Base-by-base conservation (phyloP, 306 rosid genomes). In the Inga oerstediana region DNA sequence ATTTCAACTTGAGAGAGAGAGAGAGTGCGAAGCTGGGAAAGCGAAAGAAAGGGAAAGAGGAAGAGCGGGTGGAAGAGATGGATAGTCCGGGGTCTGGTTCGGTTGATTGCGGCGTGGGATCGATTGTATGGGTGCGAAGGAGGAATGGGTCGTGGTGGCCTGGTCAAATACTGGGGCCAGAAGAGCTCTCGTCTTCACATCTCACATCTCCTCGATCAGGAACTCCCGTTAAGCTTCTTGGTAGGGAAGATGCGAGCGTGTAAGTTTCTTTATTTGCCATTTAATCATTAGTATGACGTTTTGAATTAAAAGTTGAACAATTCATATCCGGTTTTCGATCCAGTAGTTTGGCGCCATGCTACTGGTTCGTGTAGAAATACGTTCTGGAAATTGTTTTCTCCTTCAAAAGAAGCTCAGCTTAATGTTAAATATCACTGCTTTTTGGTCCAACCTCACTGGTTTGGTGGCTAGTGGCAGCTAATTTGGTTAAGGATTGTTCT, bases 81-180 rank as follows among this genome's bases (percentile, higher is more conserved):
- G 88, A 85, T 51, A 75, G 82, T 51, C 78, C 89, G 70, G 87
- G 87, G 1, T 83, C 82, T 19, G 85, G 87, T 43, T 41, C 89
- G 4, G 80, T 72, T 77, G 90, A 88, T 76, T 85, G 86, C 51
- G 88, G 70, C 20, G 87, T 85, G 41, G 90, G 90, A 80, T 88
- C 90, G 39, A 83, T 88, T n/a, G 90, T 88, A 0, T 88, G 90
- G 90, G 90, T 88, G 32, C 81, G 86, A 22, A 66, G 90, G 82
- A 72, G 90, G 19, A 88, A 88, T 44, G 90, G 90, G 19, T 88
- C 90, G 32, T 88, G 90, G 90, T 88, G 90, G 90, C 90, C 90
- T n/a, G 90, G 90, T 49, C 90, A 88, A 82, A 88, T 88, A 64
- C 81, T 88, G 3, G 84, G 72, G 11, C 48, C 88, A 0, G 81